Evolutionary conservation across 495 filamentous ascomycete genomes (phyloP), one percentile per base, ranked within the genome.

Genomic region (Penicillium chermesinum): DNA sequence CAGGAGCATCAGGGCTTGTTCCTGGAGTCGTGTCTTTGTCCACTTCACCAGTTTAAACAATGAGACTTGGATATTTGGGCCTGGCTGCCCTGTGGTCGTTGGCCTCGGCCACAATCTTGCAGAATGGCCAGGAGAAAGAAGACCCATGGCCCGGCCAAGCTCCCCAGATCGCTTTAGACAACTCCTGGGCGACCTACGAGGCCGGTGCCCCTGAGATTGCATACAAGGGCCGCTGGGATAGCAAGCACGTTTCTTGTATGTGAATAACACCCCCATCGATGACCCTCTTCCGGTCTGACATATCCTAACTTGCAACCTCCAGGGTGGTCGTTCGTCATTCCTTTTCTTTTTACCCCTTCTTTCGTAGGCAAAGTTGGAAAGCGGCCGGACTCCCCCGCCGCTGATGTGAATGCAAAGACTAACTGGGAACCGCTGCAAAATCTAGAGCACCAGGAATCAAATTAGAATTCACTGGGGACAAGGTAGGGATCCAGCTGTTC

Each of bases 191-290:
- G 17, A 79, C 64, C 2, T 87, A 84, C 53, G 64, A 63, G 3
- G 69, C 79, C 1, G 71, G 80, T 59, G 73, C 77, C 0, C 56
- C 69, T 1, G 80, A 86, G 54, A 69, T 87, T n/a, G 78, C 80
- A 0, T 86, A 85, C 66, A 83, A 85, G 55, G 83, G 83, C 2
- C 71, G 83, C 37, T 86, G 83, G 83, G 82, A 86, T 64, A 79
- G 77, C 15, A 72, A 81, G 45, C 71, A 81, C 50, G 74, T 83
- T 40, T 85, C 81, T 1, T 87, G 80, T 79, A 83, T 71, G 81
- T 77, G 74, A 27, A 43, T 27, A 5, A 18, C 20, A 8, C 13
- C 17, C 14, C 3, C 30, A 14, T 22, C 9, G 15, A 38, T 17
- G 32, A 37, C 12, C 35, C 4, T 13, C 13, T 37, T 12, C 37